A percentile compares a stretch with the other conserved stretches of the same genome.
Evolutionary conservation across 192 early-diverging fungal species (phyloP).

Genomic region (Backusella sp.): DNA sequence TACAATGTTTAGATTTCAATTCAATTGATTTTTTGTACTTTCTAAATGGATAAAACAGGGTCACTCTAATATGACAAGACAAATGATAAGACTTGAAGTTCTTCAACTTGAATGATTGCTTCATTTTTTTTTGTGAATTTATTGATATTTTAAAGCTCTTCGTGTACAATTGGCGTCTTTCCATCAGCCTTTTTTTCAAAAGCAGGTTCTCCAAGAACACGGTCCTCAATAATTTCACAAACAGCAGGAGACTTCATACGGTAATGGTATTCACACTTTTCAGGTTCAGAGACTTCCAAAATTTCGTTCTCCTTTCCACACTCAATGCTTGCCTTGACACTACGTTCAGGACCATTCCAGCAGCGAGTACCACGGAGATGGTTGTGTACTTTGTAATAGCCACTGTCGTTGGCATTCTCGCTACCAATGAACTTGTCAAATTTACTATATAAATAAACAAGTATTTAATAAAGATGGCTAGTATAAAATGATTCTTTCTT

Average conservation of each 20-base stretch:
- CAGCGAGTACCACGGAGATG: conserved; percentile 78
- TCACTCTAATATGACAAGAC: not conserved
- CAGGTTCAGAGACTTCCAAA: conserved; percentile 78
- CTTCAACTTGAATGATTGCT: not conserved
- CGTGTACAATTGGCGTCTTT: conserved; percentile 12
- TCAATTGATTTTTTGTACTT: not conserved
- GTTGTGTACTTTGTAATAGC: conserved; percentile 56
- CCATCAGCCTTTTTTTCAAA: conserved; percentile 10
- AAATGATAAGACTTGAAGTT: not conserved
- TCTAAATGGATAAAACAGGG: not conserved
- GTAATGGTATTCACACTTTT: conserved; percentile 91
- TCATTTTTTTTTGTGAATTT: not conserved
- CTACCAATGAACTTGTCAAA: conserved; percentile 45
- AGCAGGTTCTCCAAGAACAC: not conserved
- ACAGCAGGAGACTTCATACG: conserved; percentile 77
- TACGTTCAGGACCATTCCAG: conserved; percentile 93
- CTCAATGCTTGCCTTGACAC: conserved; percentile 58
- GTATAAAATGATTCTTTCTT: not conserved
- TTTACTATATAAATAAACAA: conserved; percentile 25
- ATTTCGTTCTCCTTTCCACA: conserved; percentile 76
- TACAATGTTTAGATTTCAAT: not conserved
- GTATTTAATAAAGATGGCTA: conserved; percentile 1
- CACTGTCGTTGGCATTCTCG: conserved; percentile 31
- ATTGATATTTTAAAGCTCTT: conserved; percentile 24
- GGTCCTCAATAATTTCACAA: conserved; percentile 44